Base-by-base conservation (phyloP, 208 protist species). In the Angomonas ambiguus region DNA sequence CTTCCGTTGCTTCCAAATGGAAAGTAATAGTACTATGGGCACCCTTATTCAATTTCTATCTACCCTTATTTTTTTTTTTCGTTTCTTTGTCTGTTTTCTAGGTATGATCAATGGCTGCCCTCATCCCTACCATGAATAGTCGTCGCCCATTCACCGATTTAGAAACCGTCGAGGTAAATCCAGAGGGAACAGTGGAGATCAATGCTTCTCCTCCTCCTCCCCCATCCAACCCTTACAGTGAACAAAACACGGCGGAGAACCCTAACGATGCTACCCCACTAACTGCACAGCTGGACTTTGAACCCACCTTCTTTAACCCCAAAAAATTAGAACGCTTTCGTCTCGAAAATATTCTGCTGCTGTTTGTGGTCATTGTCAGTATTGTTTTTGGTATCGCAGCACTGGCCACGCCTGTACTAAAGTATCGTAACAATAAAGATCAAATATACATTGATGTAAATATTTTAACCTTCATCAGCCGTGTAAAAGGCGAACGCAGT, bases 81-180 rank as follows among this genome's bases (percentile, higher is more conserved):
- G 27, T 69, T 51, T 24, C 62, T 58, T 20, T 27, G 56, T 22
- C 61, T 30, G 53, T 30, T 69, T n/a, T n/a, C n/a, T n/a, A n/a
- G n/a, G n/a, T n/a, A n/a, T n/a, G n/a, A n/a, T n/a, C n/a, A n/a
- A n/a, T n/a, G n/a, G n/a, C n/a, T n/a, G n/a, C n/a, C n/a, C n/a
- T n/a, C n/a, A n/a, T n/a, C n/a, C n/a, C n/a, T n/a, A n/a, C n/a
- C n/a, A n/a, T n/a, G n/a, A n/a, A n/a, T n/a, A n/a, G n/a, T n/a
- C n/a, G n/a, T n/a, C n/a, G n/a, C n/a, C n/a, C n/a, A n/a, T n/a
- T n/a, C n/a, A n/a, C n/a, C n/a, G n/a, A n/a, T n/a, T n/a, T n/a
- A n/a, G n/a, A n/a, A n/a, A n/a, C n/a, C n/a, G n/a, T n/a, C n/a
- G n/a, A n/a, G n/a, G n/a, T n/a, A n/a, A n/a, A n/a, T n/a, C n/a